Base-by-base conservation (phyloP, 1,284 basidiomycete genomes). In the Cutaneotrichosporon dermatis region DNA sequence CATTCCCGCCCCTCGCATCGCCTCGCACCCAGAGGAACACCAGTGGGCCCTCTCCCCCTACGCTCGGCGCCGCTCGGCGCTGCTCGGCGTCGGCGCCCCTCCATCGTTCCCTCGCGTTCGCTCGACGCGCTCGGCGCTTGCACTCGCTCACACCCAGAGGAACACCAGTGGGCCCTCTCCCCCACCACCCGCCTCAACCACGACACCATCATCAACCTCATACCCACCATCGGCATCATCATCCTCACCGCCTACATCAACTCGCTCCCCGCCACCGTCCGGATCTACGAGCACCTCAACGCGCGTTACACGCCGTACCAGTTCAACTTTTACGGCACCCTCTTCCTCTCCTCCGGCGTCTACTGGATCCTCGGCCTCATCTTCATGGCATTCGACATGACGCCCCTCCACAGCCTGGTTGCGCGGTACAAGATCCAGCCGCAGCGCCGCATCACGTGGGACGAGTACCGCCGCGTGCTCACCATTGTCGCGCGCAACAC, bases 341-440 rank as follows among this genome's bases (percentile, higher is more conserved):
- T 55, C 7, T 42, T 25, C 34, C 37, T 61, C 44, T 59, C 63
- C n/a, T 45, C 51, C 5, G 59, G 40, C 10, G 45, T 51, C 11
- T 64, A 64, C 59, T 61, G 59, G 54, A 2, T 46, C 35, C 33
- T 35, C 33, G 63, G 63, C 4, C 41, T 59, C 6, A 11, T 61
- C n/a, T 64, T 61, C 40, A 59, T 59, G 55, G 55, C 55, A 7
- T 51, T 59, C 7, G 63, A 64, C 55, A 56, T 64, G 59, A 15
- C 35, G n/a, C 35, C 59, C 5, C 51, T 64, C 39, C 63, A 64
- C 57, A 16, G 36, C 25, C 35, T 44, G 12, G 57, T 64, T 0
- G 42, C 44, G 8, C 41, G 49, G 42, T 64, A 45, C 51, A 64
- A 64, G 59, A 48, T 64, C 44, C 63, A 64, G 59, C 63, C 63